A percentile compares a stretch with the other conserved stretches of the same genome.
These are phyloP conservation scores for Hapsidospora chrysogenum DNA, from an alignment of 495 filamentous ascomycete species.

Conservation along the genomic window DNA sequence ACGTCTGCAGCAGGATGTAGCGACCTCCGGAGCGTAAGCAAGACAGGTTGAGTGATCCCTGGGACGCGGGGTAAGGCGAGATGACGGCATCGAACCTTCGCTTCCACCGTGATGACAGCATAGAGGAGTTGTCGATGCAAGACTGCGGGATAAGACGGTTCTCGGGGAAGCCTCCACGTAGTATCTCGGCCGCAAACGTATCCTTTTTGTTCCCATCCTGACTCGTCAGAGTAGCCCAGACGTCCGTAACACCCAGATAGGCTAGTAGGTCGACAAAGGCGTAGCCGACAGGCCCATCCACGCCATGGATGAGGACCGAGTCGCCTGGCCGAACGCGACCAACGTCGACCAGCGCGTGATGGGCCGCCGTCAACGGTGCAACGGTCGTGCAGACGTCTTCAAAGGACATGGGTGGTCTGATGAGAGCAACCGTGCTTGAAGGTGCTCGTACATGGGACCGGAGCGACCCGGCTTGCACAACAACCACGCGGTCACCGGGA, in stretches of 20 bases:
- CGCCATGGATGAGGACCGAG: slow-evolving; percentile 29
- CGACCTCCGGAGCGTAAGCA: too few relatives aligned
- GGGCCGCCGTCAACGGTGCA: slow-evolving; percentile 5
- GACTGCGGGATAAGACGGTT: slow-evolving; percentile 18
- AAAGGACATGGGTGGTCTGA: neutral
- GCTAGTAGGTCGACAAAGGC: neutral
- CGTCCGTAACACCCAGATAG: neutral
- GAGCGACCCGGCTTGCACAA: neutral
- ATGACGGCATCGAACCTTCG: slow-evolving; percentile 1
- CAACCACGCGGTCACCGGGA: neutral
- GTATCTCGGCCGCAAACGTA: neutral
- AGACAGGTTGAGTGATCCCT: too few relatives aligned
- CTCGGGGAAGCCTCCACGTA: slow-evolving; percentile 3
- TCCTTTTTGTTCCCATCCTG: too few relatives aligned
- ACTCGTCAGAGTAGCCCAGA: neutral
- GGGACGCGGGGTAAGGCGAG: too few relatives aligned
- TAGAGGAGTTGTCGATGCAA: neutral
- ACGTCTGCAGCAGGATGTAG: too few relatives aligned
- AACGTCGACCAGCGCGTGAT: slow-evolving; percentile 5
- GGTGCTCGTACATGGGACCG: neutral
- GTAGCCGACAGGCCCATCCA: slow-evolving; percentile 18
- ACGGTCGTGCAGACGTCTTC: neutral
- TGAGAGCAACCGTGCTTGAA: neutral
- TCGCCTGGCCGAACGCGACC: slow-evolving; percentile 13
- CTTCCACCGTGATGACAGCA: slow-evolving; percentile 1